Base-by-base conservation (phyloP, 352 stramenopile genomes). In the Paralagenidium karlingii region DNA sequence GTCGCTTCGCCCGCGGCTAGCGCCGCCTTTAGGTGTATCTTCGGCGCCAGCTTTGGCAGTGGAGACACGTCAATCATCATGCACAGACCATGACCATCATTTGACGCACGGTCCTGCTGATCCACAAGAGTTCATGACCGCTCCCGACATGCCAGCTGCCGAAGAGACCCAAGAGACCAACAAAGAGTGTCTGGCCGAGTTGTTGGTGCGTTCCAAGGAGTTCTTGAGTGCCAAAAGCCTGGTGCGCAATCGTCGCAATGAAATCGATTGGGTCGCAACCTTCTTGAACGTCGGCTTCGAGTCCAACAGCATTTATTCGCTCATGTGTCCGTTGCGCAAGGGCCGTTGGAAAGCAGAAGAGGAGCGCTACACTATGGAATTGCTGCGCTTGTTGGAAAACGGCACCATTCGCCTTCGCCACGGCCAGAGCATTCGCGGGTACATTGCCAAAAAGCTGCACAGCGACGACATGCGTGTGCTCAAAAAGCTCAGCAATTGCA, bases 401-500 rank as follows among this genome's bases (percentile, higher is more conserved):
- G 71, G 68, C 9, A 60, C 51, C 8, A 77, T 88, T 24, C 52
- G 65, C 0, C 52, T 88, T 8, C 55, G 63, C 12, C 63, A 77
- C 15, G 65, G 68, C 21, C 68, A 85, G 50, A 82, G 62, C 37
- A 73, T 87, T 33, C 74, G 74, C 6, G 60, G 59, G 0, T 87
- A 79, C 49, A 63, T 87, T 34, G 66, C 69, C 24, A 68, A 83
- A 40, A 83, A 80, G 41, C 51, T 85, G 21, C 70, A 88, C 50
- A 85, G 70, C 28, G 70, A 87, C 33, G 69, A 84, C 47, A 84
- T 87, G 74, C 74, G 74, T 13, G 74, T 85, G 40, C 60, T 87
- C 36, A 87, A 88, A 55, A 88, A 88, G 51, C 49, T 88, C 6
- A 82, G 61, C 61, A 88, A 85, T 40, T 88, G 68, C 53, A 80